Conservation (phyloP, 176 grass and related monocot genomes). For the Eragrostis curvula region DNA sequence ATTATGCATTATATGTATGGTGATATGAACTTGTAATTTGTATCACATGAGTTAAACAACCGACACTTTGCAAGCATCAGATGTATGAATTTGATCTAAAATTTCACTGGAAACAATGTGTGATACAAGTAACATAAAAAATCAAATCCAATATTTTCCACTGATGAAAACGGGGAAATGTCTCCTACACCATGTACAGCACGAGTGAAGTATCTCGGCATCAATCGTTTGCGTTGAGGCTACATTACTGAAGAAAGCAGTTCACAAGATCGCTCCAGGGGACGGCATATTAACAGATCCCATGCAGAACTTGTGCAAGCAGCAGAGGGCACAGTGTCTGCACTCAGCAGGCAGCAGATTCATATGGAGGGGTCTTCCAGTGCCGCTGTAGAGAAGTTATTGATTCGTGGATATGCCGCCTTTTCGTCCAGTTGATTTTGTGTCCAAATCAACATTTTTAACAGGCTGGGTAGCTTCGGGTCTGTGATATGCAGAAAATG, state of each 20-base stretch:
- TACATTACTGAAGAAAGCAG: slow-evolving; percentile 21
- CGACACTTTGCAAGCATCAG: too few relatives aligned
- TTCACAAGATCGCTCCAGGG: not conserved
- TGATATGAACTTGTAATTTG: too few relatives aligned
- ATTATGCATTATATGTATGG: too few relatives aligned
- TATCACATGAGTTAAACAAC: too few relatives aligned
- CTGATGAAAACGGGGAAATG: slow-evolving; percentile 27
- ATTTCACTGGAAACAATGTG: not conserved
- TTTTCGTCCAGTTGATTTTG: slow-evolving; percentile 93
- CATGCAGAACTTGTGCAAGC: not conserved
- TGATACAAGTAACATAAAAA: not conserved
- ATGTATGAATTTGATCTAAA: not conserved
- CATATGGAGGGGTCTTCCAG: slow-evolving; percentile 78
- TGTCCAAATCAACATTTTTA: slow-evolving; percentile 94
- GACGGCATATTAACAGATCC: slow-evolving; percentile 22
- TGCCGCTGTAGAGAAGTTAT: slow-evolving; percentile 60
- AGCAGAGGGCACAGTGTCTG: slow-evolving; percentile 24
- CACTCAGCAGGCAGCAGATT: slow-evolving; percentile 27
- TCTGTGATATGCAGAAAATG: slow-evolving; percentile 48
- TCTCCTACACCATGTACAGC: slow-evolving; percentile 49
- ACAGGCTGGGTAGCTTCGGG: slow-evolving; percentile 90
- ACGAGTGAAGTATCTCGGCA: slow-evolving; percentile 6
- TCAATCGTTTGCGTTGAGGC: slow-evolving; percentile 29
- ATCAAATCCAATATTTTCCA: slow-evolving; percentile 39
- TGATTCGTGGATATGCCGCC: slow-evolving; percentile 77